A percentile compares a stretch with the other conserved stretches of the same genome.
Evolutionary conservation across 2,329 filamentous ascomycete species (phyloP).

Genomic region (Chaetomium strumarium): DNA sequence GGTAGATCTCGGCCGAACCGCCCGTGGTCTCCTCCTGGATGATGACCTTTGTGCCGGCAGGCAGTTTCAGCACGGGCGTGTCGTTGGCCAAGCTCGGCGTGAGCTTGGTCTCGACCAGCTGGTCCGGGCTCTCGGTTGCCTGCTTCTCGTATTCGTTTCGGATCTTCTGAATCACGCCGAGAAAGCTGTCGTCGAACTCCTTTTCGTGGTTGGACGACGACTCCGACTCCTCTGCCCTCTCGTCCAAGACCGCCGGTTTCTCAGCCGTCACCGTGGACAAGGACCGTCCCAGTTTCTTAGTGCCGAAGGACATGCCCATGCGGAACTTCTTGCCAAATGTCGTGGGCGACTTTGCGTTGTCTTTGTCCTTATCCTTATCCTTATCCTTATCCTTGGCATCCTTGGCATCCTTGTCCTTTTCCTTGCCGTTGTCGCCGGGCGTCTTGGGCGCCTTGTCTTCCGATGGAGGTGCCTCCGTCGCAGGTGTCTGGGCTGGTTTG

Average conservation of each 20-base stretch:
- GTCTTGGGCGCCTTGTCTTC: constrained; percentile 32
- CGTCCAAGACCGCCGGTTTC: constrained; percentile 67
- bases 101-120: constrained; percentile 55
- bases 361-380: constrained; percentile 39
- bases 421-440: constrained; percentile 42
- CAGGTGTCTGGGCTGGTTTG: constrained; percentile 44
- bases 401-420: constrained; percentile 35
- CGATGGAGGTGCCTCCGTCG: constrained; percentile 25
- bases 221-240: constrained; percentile 66
- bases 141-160: constrained; percentile 67
- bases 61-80: constrained; percentile 69
- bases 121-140: constrained; percentile 48
- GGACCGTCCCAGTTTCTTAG: constrained; percentile 75
- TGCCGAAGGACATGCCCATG: constrained; percentile 69
- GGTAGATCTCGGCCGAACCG: constrained; percentile 77
- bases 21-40: constrained; percentile 64
- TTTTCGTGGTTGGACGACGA: constrained; percentile 62
- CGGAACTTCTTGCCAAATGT: constrained; percentile 79
- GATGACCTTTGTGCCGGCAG: constrained; percentile 59
- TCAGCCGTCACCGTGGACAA: constrained; percentile 59
- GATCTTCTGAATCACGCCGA: constrained; percentile 66
- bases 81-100: constrained; percentile 66
- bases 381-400: constrained; percentile 43
- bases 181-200: constrained; percentile 68
- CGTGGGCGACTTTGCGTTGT: constrained; percentile 53